A percentile compares a stretch with the other conserved stretches of the same genome.
phyloP scores from a whole-genome alignment of 2,329 filamentous ascomycete genomes.

The Sclerotinia minor region DNA sequence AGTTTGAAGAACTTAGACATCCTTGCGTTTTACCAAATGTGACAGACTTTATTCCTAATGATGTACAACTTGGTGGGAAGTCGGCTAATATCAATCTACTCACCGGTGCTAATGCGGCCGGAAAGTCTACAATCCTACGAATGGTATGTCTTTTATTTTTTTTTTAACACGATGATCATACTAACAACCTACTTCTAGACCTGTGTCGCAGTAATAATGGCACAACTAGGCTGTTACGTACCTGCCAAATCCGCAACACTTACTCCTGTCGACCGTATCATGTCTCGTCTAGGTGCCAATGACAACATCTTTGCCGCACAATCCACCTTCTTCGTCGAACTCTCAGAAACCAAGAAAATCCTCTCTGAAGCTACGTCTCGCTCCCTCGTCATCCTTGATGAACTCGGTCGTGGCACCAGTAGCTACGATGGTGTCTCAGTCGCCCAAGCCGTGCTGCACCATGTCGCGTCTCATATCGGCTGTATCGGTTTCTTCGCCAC shows the following conservation, averaged over 20 bases:
- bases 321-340: constrained; percentile 96
- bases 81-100: constrained; percentile 83
- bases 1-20: constrained; percentile 89
- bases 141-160: constrained; percentile 63
- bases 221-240: constrained; percentile 91
- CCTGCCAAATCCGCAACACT: constrained; percentile 79
- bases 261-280: constrained; percentile 93
- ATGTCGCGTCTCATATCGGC: constrained; percentile 88
- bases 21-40: constrained; percentile 91
- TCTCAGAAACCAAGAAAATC: constrained; percentile 98
- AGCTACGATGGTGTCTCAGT: constrained; percentile 97
- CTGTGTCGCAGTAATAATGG: constrained; percentile 95
- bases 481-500: constrained; percentile 97
- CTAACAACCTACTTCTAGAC: constrained; percentile 54
- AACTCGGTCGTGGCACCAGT: constrained; percentile 89
- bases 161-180: background rate
- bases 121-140: constrained; percentile 92
- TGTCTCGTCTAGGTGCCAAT: constrained; percentile 95
- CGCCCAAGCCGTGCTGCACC: constrained; percentile 94
- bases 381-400: constrained; percentile 93
- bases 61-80: constrained; percentile 81
- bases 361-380: constrained; percentile 89
- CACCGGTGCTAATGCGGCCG: constrained; percentile 94
- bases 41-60: constrained; percentile 94
- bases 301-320: constrained; percentile 99